Conservation (phyloP, 2,329 filamentous ascomycete genomes). For the Trichoderma sp. region DNA sequence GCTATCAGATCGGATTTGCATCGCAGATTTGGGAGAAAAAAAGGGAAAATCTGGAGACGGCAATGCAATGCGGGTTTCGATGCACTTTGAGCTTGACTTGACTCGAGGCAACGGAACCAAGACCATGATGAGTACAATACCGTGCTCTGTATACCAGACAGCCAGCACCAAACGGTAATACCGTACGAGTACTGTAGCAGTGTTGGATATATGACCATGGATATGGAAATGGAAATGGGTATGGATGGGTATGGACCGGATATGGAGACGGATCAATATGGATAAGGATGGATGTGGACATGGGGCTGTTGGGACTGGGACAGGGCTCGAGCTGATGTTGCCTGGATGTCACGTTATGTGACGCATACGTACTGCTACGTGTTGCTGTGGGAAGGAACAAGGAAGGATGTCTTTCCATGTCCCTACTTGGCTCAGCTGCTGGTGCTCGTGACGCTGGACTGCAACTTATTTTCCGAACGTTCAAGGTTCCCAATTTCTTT, state of each 20-base stretch:
- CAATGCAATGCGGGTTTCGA: not conserved
- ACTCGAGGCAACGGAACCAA: not conserved
- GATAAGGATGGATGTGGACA: not conserved
- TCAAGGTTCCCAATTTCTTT: not conserved
- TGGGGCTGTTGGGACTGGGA: not conserved
- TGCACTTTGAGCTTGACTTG: not conserved
- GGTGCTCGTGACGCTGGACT: not conserved
- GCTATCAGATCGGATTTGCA: not conserved
- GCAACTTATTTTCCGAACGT: constrained; percentile 3
- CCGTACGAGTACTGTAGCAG: not conserved
- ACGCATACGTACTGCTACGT: constrained; percentile 1
- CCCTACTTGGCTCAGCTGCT: not conserved
- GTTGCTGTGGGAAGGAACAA: not conserved
- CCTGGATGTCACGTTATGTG: constrained; percentile 13
- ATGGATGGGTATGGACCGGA: not conserved
- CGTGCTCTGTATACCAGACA: not conserved
- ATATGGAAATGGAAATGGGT: not conserved
- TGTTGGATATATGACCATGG: not conserved
- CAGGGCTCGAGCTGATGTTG: not conserved
- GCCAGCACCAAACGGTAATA: not conserved
- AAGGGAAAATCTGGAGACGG: not conserved
- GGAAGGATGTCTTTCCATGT: not conserved
- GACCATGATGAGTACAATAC: no score
- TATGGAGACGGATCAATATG: not conserved
- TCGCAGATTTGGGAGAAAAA: not conserved